Conservation (phyloP, 2,329 filamentous ascomycete species). For the Pseudogymnoascus sp. region DNA sequence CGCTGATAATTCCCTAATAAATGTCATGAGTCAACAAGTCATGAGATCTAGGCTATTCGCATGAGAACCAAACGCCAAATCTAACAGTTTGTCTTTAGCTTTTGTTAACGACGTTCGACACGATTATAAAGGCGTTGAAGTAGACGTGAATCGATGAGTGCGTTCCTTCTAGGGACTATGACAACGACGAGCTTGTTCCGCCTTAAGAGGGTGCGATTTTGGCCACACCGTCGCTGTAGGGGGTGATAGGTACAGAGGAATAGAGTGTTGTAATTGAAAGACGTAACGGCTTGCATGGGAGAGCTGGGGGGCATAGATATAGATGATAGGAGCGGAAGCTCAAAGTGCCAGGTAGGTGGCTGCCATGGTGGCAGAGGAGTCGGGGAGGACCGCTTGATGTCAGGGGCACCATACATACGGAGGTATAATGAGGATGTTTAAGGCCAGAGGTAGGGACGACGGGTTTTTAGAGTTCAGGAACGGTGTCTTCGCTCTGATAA, state of each 20-base stretch:
- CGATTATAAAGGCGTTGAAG: slow-evolving; percentile 11
- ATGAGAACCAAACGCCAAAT: too few species aligned
- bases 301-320: neutral
- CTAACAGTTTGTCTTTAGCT: slow-evolving; percentile 10
- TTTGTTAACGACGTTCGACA: slow-evolving; percentile 14
- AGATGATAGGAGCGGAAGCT: neutral
- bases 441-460: too few species aligned
- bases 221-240: neutral
- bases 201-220: neutral
- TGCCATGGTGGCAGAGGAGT: neutral
- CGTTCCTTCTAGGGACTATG: neutral
- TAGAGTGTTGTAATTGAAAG: neutral
- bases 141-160: neutral
- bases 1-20: too few species aligned
- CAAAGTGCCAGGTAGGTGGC: neutral
- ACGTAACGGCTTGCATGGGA: neutral
- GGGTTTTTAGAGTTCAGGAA: too few species aligned
- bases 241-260: neutral
- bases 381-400: too few species aligned
- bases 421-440: too few species aligned
- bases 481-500: too few species aligned
- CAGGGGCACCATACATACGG: too few species aligned
- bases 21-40: too few species aligned
- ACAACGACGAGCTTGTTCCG: neutral
- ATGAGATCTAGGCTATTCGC: too few species aligned